Evolutionary conservation across 768 basidiomycete species (phyloP).

Genomic region (Lactarius sp.): DNA sequence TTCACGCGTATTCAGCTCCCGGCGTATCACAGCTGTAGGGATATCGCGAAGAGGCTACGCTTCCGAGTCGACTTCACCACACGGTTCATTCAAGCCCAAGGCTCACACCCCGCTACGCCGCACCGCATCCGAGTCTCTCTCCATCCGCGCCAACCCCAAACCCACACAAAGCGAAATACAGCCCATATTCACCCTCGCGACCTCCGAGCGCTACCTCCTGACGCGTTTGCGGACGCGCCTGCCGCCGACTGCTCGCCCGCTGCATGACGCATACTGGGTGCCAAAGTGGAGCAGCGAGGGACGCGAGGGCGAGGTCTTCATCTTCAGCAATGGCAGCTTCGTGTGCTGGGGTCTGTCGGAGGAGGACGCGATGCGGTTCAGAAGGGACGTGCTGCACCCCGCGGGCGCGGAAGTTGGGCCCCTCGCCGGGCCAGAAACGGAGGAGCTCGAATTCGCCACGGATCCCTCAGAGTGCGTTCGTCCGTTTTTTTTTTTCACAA

Average conservation of each 20-base stretch:
- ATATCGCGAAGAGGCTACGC: conserved; percentile 6
- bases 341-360: conserved; percentile 89
- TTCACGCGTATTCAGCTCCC: neutral
- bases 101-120: conserved; percentile 75
- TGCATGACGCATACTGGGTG: conserved; percentile 79
- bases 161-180: conserved; percentile 78
- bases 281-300: conserved; percentile 54
- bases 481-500: neutral
- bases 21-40: neutral
- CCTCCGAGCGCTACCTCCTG: conserved; percentile 78
- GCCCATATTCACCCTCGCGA: conserved; percentile 78
- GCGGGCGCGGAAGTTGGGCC: conserved; percentile 58
- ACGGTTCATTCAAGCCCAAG: conserved; percentile 54
- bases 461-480: conserved; percentile 74
- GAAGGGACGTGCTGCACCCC: conserved; percentile 52
- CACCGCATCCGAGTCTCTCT: conserved; percentile 77
- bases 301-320: conserved; percentile 75
- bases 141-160: conserved; percentile 82
- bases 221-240: conserved; percentile 53
- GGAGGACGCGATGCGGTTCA: conserved; percentile 65
- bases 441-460: conserved; percentile 88
- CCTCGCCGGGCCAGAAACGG: conserved; percentile 69
- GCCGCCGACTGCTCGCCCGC: conserved; percentile 48
- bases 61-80: conserved; percentile 3
- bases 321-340: conserved; percentile 83